These are phyloP conservation scores for Pseudozyma flocculosa DNA, from an alignment of 1,284 basidiomycete species.

Conservation along the genomic window DNA sequence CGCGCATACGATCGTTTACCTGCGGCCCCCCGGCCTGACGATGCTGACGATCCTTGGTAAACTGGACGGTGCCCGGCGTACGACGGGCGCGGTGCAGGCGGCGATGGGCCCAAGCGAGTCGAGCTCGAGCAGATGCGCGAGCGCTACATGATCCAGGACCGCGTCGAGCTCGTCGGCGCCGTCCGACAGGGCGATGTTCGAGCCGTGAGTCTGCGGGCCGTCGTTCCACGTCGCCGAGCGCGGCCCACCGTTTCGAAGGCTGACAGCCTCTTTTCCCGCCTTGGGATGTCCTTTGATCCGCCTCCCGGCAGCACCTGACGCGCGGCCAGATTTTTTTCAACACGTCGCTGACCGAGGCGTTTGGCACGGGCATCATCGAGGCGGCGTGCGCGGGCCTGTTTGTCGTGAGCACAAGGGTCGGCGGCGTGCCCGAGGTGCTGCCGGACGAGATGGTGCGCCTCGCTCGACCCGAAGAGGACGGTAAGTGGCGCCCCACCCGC, in stretches of 20 bases:
- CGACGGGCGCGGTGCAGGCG: conserved; percentile 55
- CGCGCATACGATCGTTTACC: too few relatives aligned
- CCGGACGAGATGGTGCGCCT: conserved; percentile 93
- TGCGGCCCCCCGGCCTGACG: too few relatives aligned
- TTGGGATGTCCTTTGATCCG: too few relatives aligned
- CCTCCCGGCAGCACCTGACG: conserved; percentile 67
- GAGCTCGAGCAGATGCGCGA: conserved; percentile 96
- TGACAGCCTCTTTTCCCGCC: too few relatives aligned
- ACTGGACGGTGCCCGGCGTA: too few relatives aligned
- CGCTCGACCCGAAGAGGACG: conserved; percentile 80
- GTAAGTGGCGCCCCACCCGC: conserved; percentile 56
- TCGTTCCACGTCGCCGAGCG: neutral
- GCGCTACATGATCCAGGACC: conserved; percentile 81
- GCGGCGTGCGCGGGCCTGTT: conserved; percentile 92
- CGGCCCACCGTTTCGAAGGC: neutral
- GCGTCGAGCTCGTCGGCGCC: conserved; percentile 82
- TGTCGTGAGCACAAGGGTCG: conserved; percentile 89
- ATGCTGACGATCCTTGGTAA: too few relatives aligned
- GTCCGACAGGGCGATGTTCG: conserved; percentile 79
- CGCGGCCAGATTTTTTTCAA: conserved; percentile 90
- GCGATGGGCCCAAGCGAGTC: conserved; percentile 91
- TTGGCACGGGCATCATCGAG: conserved; percentile 93
- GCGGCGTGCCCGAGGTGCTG: conserved; percentile 92
- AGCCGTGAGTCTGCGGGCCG: conserved; percentile 65
- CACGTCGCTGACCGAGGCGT: conserved; percentile 92